Evolutionary conservation across 2,329 filamentous ascomycete genomes (phyloP).

Genomic region (Aspergillus unguis): DNA sequence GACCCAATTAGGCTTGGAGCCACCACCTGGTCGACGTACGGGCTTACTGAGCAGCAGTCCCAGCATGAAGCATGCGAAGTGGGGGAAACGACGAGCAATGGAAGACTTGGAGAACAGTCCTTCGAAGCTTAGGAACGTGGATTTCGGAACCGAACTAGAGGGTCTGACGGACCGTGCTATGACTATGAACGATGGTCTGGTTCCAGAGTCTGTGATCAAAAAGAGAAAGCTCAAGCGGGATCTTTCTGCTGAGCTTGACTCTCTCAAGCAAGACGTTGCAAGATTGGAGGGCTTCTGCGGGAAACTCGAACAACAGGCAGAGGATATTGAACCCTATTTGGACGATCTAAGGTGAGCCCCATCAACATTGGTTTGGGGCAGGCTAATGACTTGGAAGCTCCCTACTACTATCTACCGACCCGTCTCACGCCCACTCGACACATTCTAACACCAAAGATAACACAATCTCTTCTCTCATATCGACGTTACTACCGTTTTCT

Average conservation of each 20-base stretch:
- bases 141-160: slow-evolving; percentile 15
- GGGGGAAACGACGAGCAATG: slow-evolving; percentile 23
- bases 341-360: slow-evolving; percentile 33
- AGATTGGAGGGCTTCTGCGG: slow-evolving; percentile 58
- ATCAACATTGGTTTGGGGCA: background rate
- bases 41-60: slow-evolving; percentile 38
- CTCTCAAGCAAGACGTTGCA: slow-evolving; percentile 58
- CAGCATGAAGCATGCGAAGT: slow-evolving; percentile 28
- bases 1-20: slow-evolving; percentile 39
- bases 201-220: slow-evolving; percentile 28
- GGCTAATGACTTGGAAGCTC: slow-evolving; percentile 27
- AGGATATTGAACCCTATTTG: slow-evolving; percentile 31
- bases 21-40: slow-evolving; percentile 30
- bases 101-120: slow-evolving; percentile 27
- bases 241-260: slow-evolving; percentile 55
- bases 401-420: slow-evolving; percentile 30
- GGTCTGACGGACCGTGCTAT: slow-evolving; percentile 7
- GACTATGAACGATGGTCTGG: slow-evolving; percentile 10
- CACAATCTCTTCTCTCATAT: slow-evolving; percentile 37
- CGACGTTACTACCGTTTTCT: slow-evolving; percentile 41
- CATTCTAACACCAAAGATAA: slow-evolving; percentile 21
- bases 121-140: slow-evolving; percentile 27
- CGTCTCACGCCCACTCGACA: slow-evolving; percentile 21
- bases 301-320: slow-evolving; percentile 44
- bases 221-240: slow-evolving; percentile 55